Evolutionary conservation across 345 rosid genomes (phyloP), one percentile per base, ranked within the genome.

Genomic region (Theobroma cacao): DNA sequence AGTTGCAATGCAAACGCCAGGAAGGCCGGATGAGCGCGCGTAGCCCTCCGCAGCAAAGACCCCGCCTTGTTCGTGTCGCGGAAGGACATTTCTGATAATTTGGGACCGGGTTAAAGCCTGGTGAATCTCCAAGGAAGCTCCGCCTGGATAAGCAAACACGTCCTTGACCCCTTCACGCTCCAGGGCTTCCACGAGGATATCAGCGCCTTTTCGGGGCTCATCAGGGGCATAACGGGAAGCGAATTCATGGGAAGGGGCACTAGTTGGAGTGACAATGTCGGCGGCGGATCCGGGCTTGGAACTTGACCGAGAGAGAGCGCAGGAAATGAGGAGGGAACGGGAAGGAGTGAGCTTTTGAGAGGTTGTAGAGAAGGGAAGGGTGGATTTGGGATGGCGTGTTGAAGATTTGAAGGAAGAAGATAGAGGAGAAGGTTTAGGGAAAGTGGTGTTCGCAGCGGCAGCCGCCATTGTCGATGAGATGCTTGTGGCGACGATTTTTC

Each of bases 101-200:
- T 67, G 31, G n/a, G 99, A 91, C 71, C 98, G 98, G 17, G 99
- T 94, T 78, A 96, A 85, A n/a, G 97, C 97, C 77, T 94, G 99
- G 82, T 96, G 99, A 86, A 96, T 94, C 95, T 96, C 99, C 98
- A 94, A 13, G 13, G 99, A 94, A 3, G 99, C 98, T 34, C 97
- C 98, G 5, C 98, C 98, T 0, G 98, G 99, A 73, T 95, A 95
- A 5, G 98, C 98, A 81, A 95, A 95, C 18, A 95, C 99, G 36
- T 82, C 81, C 14, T 80, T 88, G 58, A 94, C 98, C 31, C 99
- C 97, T 77, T 91, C 85, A 3, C 98, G 92, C 76, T 94, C 97
- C 30, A 95, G 86, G 30, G 99, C 98, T 76, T 94, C 99, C 7
- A 95, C 97, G 43, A 95, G 93, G 86, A 95, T 90, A 74, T 94